phyloP scores from a whole-genome alignment of 2,329 filamentous ascomycete genomes.

The Colletotrichum sp. region DNA sequence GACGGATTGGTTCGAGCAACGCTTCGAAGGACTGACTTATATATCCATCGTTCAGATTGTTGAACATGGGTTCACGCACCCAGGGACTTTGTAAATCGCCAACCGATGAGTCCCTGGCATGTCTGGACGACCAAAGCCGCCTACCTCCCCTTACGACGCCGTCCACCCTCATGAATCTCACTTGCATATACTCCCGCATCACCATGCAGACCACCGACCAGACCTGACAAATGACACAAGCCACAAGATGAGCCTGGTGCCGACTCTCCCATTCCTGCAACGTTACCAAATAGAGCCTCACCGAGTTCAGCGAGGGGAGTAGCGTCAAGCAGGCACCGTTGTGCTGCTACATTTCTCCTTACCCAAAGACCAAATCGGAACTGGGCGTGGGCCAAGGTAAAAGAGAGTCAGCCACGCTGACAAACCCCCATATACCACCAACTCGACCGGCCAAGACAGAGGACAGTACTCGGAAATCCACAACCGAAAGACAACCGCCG shows the following conservation, averaged over 20 bases:
- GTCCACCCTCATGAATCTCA: background rate
- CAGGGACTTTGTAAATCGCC: background rate
- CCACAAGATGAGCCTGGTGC: background rate
- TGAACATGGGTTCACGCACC: background rate
- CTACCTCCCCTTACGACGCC: background rate
- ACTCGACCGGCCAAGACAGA: too few relatives aligned
- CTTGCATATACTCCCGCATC: background rate
- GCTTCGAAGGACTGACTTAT: background rate
- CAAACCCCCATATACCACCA: too few relatives aligned
- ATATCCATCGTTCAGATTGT: background rate
- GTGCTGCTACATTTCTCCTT: background rate
- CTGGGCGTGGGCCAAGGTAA: too few relatives aligned
- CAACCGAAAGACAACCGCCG: background rate
- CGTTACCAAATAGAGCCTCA: background rate
- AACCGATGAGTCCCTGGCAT: background rate
- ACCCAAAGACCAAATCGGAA: background rate
- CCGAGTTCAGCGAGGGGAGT: background rate
- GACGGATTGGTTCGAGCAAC: background rate
- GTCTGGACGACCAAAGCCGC: background rate
- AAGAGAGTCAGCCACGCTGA: too few relatives aligned
- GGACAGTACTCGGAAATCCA: background rate
- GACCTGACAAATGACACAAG: background rate
- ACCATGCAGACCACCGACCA: background rate
- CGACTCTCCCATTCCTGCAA: background rate
- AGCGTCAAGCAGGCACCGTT: background rate